Conservation (phyloP, 169 alveolate species). For the Plasmodium gallinaceum region DNA sequence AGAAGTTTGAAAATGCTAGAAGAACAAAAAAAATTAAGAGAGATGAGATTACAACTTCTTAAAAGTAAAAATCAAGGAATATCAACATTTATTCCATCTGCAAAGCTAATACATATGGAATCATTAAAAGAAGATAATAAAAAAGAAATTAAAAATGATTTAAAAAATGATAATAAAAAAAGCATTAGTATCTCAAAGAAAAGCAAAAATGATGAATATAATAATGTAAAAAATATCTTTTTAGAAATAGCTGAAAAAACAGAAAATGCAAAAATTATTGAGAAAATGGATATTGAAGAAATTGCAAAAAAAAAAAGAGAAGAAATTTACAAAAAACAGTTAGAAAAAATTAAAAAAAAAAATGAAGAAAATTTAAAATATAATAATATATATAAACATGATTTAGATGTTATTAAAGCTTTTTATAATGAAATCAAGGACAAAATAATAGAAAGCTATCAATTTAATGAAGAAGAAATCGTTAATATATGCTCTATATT, state of each 20-base stretch:
- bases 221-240: slow-evolving; percentile 23
- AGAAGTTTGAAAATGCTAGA: slow-evolving; percentile 5
- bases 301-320: slow-evolving; percentile 46
- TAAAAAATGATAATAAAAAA: slow-evolving; percentile 1
- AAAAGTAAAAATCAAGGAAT: slow-evolving; percentile 56
- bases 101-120: slow-evolving; percentile 50
- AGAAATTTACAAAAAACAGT: slow-evolving; percentile 55
- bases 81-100: slow-evolving; percentile 66
- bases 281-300: slow-evolving; percentile 71
- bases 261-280: slow-evolving; percentile 76
- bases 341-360: slow-evolving; percentile 55
- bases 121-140: slow-evolving; percentile 17
- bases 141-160: slow-evolving; percentile 13
- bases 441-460: slow-evolving; percentile 11
- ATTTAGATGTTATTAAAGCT: slow-evolving; percentile 21
- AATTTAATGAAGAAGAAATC: slow-evolving; percentile 42
- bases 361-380: slow-evolving; percentile 73
- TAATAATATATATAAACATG: slow-evolving; percentile 49
- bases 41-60: slow-evolving; percentile 26
- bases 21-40: slow-evolving; percentile 45
- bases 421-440: slow-evolving; percentile 41
- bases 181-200: neutral
- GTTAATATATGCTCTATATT: slow-evolving; percentile 21
- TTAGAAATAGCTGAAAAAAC: slow-evolving; percentile 74
- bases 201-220: slow-evolving; percentile 8